A percentile compares a stretch with the other conserved stretches of the same genome.
Evolutionary conservation across 2,329 filamentous ascomycete genomes (phyloP).

Genomic region (Cladophialophora exuberans): DNA sequence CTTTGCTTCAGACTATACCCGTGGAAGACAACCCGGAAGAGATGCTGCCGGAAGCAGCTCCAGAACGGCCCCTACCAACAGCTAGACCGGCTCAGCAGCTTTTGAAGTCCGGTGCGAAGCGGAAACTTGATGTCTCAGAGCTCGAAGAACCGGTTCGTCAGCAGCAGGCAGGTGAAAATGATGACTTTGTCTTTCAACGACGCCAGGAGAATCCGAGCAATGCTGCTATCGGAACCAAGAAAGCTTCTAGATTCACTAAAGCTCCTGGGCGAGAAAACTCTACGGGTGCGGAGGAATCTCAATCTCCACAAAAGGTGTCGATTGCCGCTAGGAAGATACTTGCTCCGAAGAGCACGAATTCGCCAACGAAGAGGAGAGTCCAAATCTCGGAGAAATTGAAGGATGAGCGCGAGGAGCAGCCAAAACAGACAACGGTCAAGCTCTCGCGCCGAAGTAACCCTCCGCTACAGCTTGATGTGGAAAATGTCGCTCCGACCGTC

Average conservation of each 20-base stretch:
- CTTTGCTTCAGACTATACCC: conserved; percentile 46
- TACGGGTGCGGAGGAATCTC: neutral
- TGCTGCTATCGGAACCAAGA: conserved; percentile 18
- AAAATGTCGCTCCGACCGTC: neutral
- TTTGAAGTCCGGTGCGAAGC: conserved; percentile 31
- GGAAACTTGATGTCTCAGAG: conserved; percentile 32
- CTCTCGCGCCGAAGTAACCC: conserved; percentile 9
- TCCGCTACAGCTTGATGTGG: conserved; percentile 6
- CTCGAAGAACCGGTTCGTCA: conserved; percentile 22
- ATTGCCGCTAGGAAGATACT: conserved; percentile 27
- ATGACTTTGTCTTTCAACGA: conserved; percentile 32
- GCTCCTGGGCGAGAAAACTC: conserved; percentile 26
- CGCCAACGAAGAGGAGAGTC: conserved; percentile 31
- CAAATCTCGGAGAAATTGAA: conserved; percentile 22
- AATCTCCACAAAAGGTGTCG: conserved; percentile 22
- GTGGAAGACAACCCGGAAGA: conserved; percentile 35
- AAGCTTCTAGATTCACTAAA: conserved; percentile 30
- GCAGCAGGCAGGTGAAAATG: conserved; percentile 18
- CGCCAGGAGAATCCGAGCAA: conserved; percentile 19
- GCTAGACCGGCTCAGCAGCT: conserved; percentile 10
- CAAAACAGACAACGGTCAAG: neutral
- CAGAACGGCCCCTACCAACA: neutral
- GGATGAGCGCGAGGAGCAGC: conserved; percentile 11
- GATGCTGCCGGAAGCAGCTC: neutral
- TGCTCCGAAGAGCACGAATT: conserved; percentile 34